These are phyloP conservation scores for Eucalyptus virginea DNA, from an alignment of 345 rosid species.

Conservation along the genomic window DNA sequence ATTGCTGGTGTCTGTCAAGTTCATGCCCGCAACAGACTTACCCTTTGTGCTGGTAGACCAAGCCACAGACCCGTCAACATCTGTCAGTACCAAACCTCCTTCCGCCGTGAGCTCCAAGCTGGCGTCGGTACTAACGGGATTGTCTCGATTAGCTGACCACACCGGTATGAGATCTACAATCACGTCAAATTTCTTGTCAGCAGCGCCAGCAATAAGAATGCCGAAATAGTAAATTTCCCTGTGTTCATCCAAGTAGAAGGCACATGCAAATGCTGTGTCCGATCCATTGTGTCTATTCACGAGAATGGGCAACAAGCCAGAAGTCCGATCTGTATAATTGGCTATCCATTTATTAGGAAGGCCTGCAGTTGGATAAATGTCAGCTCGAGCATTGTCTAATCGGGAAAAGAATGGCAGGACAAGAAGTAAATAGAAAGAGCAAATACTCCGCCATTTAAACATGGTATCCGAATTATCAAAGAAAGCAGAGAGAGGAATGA, in stretches of 20 bases:
- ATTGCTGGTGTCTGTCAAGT: neutral
- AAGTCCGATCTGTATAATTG: neutral
- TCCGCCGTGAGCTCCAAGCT: neutral
- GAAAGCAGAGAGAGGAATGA: neutral
- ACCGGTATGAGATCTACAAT: neutral
- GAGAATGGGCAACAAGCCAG: neutral
- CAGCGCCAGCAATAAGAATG: rapidly evolving
- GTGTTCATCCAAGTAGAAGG: neutral
- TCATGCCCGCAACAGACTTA: neutral
- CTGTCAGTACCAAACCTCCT: constrained; percentile 1
- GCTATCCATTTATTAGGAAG: neutral
- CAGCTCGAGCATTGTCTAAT: neutral
- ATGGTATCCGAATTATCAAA: neutral
- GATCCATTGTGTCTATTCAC: neutral
- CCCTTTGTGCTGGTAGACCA: neutral
- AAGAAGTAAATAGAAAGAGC: neutral
- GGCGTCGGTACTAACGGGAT: neutral
- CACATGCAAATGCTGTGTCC: neutral
- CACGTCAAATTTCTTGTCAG: neutral
- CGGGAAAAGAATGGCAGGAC: neutral
- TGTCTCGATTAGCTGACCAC: constrained; percentile 9
- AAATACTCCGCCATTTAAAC: neutral
- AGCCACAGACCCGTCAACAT: neutral
- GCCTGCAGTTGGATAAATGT: neutral
- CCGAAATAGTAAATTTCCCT: neutral